Evolutionary conservation across 768 basidiomycete genomes (phyloP).

Genomic region (Trametes meyenii): DNA sequence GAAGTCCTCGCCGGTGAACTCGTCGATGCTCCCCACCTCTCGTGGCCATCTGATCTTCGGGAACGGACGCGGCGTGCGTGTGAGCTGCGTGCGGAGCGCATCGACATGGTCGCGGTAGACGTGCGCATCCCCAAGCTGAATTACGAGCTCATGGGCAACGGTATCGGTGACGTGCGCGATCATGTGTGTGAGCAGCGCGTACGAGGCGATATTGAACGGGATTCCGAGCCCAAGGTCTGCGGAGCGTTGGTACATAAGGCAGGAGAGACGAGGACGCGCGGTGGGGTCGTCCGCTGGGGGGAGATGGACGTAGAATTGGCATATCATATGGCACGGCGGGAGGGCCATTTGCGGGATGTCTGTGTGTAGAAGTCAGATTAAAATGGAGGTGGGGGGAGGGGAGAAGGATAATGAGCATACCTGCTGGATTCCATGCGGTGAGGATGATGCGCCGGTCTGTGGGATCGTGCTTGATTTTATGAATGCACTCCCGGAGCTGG

Average conservation of each 20-base stretch:
- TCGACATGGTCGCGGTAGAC: constrained; percentile 92
- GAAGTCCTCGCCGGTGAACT: constrained; percentile 79
- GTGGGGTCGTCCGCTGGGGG: constrained; percentile 53
- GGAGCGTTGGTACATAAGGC: constrained; percentile 97
- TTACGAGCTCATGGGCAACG: constrained; percentile 85
- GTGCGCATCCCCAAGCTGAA: constrained; percentile 97
- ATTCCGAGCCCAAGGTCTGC: constrained; percentile 97
- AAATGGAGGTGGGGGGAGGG: not conserved
- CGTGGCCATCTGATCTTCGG: constrained; percentile 79
- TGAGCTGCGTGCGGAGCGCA: constrained; percentile 81
- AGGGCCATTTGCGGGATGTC: constrained; percentile 95
- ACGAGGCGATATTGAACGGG: constrained; percentile 99
- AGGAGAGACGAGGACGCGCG: constrained; percentile 76
- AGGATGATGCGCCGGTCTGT: constrained; percentile 93
- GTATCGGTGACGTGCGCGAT: constrained; percentile 91
- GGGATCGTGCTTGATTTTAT: constrained; percentile 90
- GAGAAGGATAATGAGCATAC: constrained; percentile 46
- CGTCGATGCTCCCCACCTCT: constrained; percentile 73
- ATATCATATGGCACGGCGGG: constrained; percentile 98
- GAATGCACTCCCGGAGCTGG: constrained; percentile 86
- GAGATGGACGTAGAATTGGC: constrained; percentile 97
- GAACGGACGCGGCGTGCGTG: constrained; percentile 77
- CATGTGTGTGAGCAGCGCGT: constrained; percentile 97
- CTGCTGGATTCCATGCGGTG: constrained; percentile 98
- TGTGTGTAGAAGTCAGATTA: constrained; percentile 33